Base-by-base conservation (phyloP, 768 basidiomycete species). In the Leccinum truebloodii region DNA sequence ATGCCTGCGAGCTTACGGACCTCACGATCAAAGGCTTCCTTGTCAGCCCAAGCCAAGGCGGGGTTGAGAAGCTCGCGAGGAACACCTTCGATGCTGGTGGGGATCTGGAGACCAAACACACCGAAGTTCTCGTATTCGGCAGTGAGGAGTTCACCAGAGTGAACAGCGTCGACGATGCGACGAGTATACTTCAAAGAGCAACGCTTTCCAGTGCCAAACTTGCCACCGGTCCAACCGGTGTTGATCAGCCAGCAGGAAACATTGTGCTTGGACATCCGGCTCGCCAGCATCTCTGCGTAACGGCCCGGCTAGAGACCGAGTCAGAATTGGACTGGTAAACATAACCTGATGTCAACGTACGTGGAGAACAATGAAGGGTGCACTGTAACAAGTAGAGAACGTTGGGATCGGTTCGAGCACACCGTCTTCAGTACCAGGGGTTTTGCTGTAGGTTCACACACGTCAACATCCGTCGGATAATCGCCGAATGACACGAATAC, bases 281-380 rank as follows among this genome's bases (percentile, higher is more conserved):
- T 89, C 0, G 96, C 94, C 66, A 99, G 83, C 97, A 99, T 99
- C 76, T 89, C 83, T 46, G 97, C 96, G 76, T 99, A 99, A 63
- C 95, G 90, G 37, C 91, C 86, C 50, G 95, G 95, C 87, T 89
- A 65, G 37, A n/a, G 55, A 4, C 39, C 32, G 14, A 53, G 48
- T 54, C 37, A 70, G 61, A 62, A 51, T 18, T 9, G 10, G 39
- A 10, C 7, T 10, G 12, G 22, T 46, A 62, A 24, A 44, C 51
- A 52, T 8, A 18, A 18, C 13, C 6, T 22, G 51, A 39, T 8
- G 35, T 55, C 26, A 32, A 77, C 86, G 44, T 72, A 89, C 87
- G 77, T 97, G 96, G 58, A 97, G 91, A 67, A 98, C 89, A 74
- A 99, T 98, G 85, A 99, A 98, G n/a, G 97, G 97, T 46, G 95